phyloP scores from a whole-genome alignment of 306 rosid species.

The Geum urbanum region DNA sequence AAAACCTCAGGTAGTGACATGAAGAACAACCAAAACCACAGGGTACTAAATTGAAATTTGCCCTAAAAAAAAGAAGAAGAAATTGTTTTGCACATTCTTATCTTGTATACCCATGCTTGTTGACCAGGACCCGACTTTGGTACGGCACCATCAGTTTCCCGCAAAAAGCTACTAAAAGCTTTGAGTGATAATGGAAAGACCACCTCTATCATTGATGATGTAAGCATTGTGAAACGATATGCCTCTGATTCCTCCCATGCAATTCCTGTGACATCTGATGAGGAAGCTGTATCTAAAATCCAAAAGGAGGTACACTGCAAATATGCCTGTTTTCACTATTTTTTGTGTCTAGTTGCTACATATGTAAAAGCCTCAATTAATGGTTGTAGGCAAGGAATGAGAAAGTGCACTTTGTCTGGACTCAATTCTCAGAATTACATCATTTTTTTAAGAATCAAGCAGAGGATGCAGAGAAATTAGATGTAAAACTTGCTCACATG shows the following conservation, averaged over 20 bases:
- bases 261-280: slow-evolving; percentile 80
- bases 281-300: slow-evolving; percentile 74
- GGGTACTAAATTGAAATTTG: too few relatives aligned
- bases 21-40: too few relatives aligned
- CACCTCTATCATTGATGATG: slow-evolving; percentile 71
- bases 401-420: slow-evolving; percentile 83
- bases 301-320: slow-evolving; percentile 59
- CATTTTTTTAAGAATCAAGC: slow-evolving; percentile 72
- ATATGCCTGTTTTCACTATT: slow-evolving; percentile 7
- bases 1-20: too few relatives aligned
- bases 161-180: slow-evolving; percentile 66
- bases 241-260: slow-evolving; percentile 70
- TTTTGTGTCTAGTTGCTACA: background rate
- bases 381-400: slow-evolving; percentile 72
- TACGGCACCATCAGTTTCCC: slow-evolving; percentile 63
- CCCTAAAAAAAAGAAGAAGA: too few relatives aligned
- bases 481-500: slow-evolving; percentile 79
- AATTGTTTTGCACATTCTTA: background rate
- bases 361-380: slow-evolving; percentile 10
- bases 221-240: slow-evolving; percentile 75
- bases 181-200: slow-evolving; percentile 69
- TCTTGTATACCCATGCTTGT: slow-evolving; percentile 2
- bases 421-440: slow-evolving; percentile 80
- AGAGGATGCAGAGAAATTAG: slow-evolving; percentile 58
- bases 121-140: slow-evolving; percentile 88